Conservation (phyloP, 176 grass and related monocot genomes). For the Saccharum officinarum region DNA sequence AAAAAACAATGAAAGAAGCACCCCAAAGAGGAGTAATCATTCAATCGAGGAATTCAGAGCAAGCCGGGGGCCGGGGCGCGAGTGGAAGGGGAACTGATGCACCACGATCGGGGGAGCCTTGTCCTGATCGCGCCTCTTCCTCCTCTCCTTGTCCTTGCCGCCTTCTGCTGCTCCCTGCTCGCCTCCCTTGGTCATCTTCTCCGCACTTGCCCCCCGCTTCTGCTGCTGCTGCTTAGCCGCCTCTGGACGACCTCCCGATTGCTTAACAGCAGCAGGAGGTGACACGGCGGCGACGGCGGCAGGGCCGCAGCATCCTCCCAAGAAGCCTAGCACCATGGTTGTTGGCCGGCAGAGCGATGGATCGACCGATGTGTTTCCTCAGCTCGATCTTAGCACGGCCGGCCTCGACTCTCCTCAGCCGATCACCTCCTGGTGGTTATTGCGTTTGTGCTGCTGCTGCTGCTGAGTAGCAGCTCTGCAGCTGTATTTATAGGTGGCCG, state of each 20-base stretch:
- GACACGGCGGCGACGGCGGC: background rate
- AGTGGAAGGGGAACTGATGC: slow-evolving; percentile 52
- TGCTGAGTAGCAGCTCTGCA: no score
- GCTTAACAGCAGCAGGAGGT: background rate
- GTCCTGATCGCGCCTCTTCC: background rate
- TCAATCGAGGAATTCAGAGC: slow-evolving; percentile 4
- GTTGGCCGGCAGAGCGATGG: background rate
- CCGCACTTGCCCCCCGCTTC: background rate
- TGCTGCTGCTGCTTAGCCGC: background rate
- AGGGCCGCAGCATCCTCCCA: background rate
- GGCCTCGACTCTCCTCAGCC: no score
- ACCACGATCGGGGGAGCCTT: background rate
- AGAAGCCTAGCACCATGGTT: background rate
- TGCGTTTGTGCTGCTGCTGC: background rate
- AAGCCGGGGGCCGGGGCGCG: slow-evolving; percentile 42
- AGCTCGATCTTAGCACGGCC: no score
- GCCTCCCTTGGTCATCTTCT: background rate
- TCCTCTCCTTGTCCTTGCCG: background rate
- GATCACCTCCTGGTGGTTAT: background rate
- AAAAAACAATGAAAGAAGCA: no score
- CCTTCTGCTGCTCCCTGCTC: background rate
- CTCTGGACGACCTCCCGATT: background rate
- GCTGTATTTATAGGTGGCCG: background rate
- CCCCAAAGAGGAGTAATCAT: no score
- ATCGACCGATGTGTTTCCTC: background rate